Conservation (phyloP, 2,329 filamentous ascomycete species). For the Aspergillus proliferans region DNA sequence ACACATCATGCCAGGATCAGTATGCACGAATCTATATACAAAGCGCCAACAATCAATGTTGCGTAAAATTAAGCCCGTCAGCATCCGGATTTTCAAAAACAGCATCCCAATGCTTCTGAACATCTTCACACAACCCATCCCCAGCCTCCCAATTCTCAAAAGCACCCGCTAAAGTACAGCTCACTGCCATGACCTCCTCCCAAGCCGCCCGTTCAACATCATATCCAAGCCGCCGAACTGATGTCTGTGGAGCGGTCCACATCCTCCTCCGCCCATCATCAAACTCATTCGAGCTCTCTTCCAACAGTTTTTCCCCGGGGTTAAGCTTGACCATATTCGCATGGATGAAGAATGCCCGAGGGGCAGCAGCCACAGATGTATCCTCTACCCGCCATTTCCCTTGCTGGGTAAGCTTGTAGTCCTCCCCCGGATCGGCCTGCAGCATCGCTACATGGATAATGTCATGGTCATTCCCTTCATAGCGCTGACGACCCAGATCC, state of each 20-base stretch:
- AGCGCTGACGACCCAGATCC: slow-evolving; percentile 11
- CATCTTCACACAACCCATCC: slow-evolving; percentile 10
- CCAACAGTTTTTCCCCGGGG: slow-evolving; percentile 20
- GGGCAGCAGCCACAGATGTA: slow-evolving; percentile 12
- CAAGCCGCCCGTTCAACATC: slow-evolving; percentile 27
- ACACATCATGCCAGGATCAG: too few species aligned
- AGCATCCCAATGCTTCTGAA: slow-evolving; percentile 11
- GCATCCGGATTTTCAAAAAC: slow-evolving; percentile 15
- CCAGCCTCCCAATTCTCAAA: slow-evolving; percentile 20
- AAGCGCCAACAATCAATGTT: background rate
- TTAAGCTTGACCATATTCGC: slow-evolving; percentile 27
- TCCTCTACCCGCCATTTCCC: slow-evolving; percentile 16
- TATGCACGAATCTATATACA: background rate
- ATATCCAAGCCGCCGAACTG: slow-evolving; percentile 22
- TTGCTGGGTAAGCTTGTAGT: slow-evolving; percentile 18
- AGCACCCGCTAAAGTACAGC: slow-evolving; percentile 20
- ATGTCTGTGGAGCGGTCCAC: slow-evolving; percentile 21
- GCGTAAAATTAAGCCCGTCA: slow-evolving; percentile 8
- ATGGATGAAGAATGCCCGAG: slow-evolving; percentile 25
- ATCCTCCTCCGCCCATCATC: slow-evolving; percentile 14
- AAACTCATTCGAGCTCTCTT: slow-evolving; percentile 13
- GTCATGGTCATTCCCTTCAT: slow-evolving; percentile 7
- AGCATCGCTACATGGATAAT: slow-evolving; percentile 15
- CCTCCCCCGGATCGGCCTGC: slow-evolving; percentile 25
- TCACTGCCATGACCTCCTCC: slow-evolving; percentile 19